Percentiles rank a stretch among this genome's conserved stretches.
Evolutionary conservation across 345 rosid species (phyloP).

Genomic region (Citrus hindsii): DNA sequence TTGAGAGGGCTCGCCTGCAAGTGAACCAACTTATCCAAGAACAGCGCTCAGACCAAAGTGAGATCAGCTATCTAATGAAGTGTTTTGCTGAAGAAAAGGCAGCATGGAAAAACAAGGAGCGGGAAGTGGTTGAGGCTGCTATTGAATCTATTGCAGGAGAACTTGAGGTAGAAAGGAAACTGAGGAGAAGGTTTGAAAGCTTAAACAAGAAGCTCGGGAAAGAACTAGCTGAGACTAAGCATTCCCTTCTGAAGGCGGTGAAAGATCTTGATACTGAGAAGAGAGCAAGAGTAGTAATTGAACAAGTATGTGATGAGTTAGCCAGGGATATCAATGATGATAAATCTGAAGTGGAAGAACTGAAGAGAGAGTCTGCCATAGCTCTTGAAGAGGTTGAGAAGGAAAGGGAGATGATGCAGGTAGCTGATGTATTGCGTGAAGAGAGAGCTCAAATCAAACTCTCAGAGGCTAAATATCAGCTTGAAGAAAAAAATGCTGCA

Average conservation of each 20-base stretch:
- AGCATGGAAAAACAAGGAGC: conserved; percentile 87
- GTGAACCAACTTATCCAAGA: conserved; percentile 87
- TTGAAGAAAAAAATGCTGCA: conserved; percentile 78
- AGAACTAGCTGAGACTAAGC: conserved; percentile 76
- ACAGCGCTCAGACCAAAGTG: conserved; percentile 69
- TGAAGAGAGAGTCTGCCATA: conserved; percentile 58
- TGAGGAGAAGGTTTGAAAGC: conserved; percentile 80
- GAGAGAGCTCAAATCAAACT: conserved; percentile 77
- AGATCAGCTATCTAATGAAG: conserved; percentile 75
- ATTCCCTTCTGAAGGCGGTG: conserved; percentile 58
- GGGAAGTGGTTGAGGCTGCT: conserved; percentile 84
- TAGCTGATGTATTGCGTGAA: conserved; percentile 67
- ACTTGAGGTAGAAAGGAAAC: conserved; percentile 81
- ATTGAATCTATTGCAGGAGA: conserved; percentile 88
- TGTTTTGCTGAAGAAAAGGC: conserved; percentile 94
- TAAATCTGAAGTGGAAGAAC: conserved; percentile 62
- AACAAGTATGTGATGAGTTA: conserved; percentile 82
- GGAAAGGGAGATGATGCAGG: conserved; percentile 77
- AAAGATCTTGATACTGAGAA: conserved; percentile 88
- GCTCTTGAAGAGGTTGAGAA: conserved; percentile 72
- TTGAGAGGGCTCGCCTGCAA: conserved; percentile 89
- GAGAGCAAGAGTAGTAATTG: conserved; percentile 69
- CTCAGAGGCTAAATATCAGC: conserved; percentile 73
- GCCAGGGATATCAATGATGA: conserved; percentile 62
- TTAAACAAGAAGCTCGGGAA: conserved; percentile 92